These are phyloP conservation scores for Xerocomellus amylosporus DNA, from an alignment of 768 basidiomycete species.

Conservation along the genomic window DNA sequence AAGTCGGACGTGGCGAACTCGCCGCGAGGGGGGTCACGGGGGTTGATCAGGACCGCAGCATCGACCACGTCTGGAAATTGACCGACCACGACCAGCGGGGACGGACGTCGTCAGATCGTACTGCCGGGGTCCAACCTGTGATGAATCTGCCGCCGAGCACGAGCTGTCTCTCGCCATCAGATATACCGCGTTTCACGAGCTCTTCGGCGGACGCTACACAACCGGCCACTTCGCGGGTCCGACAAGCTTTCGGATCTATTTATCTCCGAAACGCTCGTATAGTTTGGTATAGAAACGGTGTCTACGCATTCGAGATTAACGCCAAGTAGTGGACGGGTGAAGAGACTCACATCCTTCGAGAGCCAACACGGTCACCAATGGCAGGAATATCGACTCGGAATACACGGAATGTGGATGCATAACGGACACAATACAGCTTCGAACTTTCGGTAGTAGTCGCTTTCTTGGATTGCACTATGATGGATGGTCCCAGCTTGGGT, in stretches of 20 bases:
- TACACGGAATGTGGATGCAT: constrained; percentile 51
- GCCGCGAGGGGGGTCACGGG: constrained; percentile 56
- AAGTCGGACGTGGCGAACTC: constrained; percentile 53
- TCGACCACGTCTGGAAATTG: constrained; percentile 56
- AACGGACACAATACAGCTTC: constrained; percentile 43
- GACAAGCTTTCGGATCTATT: constrained; percentile 44
- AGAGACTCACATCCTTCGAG: constrained; percentile 53
- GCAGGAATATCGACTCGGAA: constrained; percentile 44
- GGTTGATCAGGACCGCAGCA: constrained; percentile 61
- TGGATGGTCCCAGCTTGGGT: constrained; percentile 43
- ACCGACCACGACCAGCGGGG: constrained; percentile 40
- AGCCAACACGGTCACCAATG: constrained; percentile 41
- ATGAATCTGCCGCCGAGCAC: constrained; percentile 59
- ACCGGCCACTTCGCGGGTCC: constrained; percentile 60
- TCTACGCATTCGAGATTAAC: constrained; percentile 32
- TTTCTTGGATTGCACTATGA: constrained; percentile 39
- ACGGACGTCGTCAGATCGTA: neutral
- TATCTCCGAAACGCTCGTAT: constrained; percentile 61
- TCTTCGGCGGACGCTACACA: constrained; percentile 50
- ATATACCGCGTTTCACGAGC: constrained; percentile 47
- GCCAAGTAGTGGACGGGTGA: no score
- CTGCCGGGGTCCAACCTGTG: neutral
- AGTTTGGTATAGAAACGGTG: constrained; percentile 56
- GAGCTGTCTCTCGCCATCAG: constrained; percentile 48
- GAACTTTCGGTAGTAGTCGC: constrained; percentile 7